These are phyloP conservation scores for Apiospora hydei DNA, from an alignment of 2,329 filamentous ascomycete species.

Conservation along the genomic window DNA sequence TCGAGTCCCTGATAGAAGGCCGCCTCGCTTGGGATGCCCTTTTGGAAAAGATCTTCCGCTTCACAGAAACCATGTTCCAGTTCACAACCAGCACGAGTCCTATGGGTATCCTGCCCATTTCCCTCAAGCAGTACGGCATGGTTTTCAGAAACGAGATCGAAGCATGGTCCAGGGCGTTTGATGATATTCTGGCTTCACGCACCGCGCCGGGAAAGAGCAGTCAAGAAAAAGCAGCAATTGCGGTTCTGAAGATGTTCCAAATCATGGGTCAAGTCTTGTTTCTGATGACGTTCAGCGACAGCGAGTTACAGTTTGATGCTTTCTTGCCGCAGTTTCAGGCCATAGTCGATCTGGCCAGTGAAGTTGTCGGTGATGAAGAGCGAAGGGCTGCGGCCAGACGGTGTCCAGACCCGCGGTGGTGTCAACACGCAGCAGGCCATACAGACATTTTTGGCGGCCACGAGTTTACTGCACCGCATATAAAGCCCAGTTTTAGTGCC, in stretches of 20 bases:
- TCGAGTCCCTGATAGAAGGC: constrained; percentile 60
- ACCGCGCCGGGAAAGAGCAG: constrained; percentile 55
- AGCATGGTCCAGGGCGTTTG: constrained; percentile 64
- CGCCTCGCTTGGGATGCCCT: constrained; percentile 64
- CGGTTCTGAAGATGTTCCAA: constrained; percentile 68
- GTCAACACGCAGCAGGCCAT: constrained; percentile 49
- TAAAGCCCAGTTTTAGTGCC: constrained; percentile 69
- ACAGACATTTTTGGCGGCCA: constrained; percentile 50
- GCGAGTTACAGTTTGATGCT: constrained; percentile 64
- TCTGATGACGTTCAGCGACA: constrained; percentile 66
- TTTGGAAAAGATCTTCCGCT: constrained; percentile 63
- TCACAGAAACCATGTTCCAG: constrained; percentile 62
- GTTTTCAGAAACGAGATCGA: constrained; percentile 59
- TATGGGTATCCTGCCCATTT: constrained; percentile 59
- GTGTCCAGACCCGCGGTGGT: constrained; percentile 53
- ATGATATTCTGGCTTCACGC: constrained; percentile 59
- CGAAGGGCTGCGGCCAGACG: constrained; percentile 54
- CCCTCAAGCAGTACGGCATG: constrained; percentile 55
- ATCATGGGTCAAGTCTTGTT: constrained; percentile 65
- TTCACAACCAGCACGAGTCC: constrained; percentile 56
- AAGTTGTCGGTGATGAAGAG: constrained; percentile 67
- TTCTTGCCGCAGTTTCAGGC: constrained; percentile 59
- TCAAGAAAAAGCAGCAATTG: constrained; percentile 66
- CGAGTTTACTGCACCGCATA: constrained; percentile 55
- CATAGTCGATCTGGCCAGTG: constrained; percentile 64